phyloP scores from a whole-genome alignment of 345 rosid genomes.

The Eucalyptus brandiana region DNA sequence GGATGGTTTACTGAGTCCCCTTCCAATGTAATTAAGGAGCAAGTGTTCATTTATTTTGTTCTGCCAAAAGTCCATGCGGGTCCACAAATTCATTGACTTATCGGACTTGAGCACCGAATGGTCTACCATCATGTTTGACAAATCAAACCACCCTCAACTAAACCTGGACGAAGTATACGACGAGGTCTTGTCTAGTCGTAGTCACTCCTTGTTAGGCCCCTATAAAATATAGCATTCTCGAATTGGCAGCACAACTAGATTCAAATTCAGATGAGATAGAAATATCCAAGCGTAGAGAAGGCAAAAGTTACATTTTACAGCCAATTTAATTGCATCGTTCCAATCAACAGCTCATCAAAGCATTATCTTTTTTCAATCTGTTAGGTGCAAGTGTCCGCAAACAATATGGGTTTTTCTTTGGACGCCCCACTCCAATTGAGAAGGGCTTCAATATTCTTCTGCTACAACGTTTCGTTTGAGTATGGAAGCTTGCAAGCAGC shows the following conservation, averaged over 20 bases:
- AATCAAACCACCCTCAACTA: not conserved
- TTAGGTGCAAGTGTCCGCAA: not conserved
- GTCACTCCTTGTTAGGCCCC: not conserved
- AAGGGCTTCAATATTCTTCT: not conserved
- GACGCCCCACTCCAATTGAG: not conserved
- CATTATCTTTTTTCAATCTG: not conserved
- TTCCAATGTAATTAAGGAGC: not conserved
- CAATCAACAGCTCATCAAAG: not conserved
- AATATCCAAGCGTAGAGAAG: not conserved
- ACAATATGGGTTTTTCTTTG: not conserved
- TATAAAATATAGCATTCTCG: not conserved
- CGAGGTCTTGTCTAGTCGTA: not conserved
- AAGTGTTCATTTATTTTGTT: not conserved
- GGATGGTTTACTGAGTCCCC: not conserved
- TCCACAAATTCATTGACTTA: not conserved
- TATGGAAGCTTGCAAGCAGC: conserved; percentile 72
- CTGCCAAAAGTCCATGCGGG: not conserved
- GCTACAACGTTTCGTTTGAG: conserved; percentile 8
- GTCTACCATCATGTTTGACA: not conserved
- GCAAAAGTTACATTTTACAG: not conserved
- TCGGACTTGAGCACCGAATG: not conserved
- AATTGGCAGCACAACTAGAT: not conserved
- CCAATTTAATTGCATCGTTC: not conserved
- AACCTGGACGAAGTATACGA: not conserved
- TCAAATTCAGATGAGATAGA: not conserved